These are phyloP conservation scores for Boletus coccyginus DNA, from an alignment of 768 basidiomycete genomes.

Conservation along the genomic window DNA sequence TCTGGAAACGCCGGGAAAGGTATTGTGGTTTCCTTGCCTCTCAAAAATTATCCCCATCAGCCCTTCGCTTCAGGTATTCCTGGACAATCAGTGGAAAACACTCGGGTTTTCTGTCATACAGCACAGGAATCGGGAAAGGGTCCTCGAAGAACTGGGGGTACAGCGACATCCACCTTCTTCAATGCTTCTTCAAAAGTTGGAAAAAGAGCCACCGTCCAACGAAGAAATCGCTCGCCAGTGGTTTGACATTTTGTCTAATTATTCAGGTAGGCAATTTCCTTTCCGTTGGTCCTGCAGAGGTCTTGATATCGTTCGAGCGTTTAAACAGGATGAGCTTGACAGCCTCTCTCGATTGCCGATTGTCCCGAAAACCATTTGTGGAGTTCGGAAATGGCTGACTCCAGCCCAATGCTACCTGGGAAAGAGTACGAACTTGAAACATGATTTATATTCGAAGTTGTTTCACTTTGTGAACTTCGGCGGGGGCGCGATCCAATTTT, in stretches of 20 bases:
- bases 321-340: slow-evolving; percentile 49
- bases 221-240: slow-evolving; percentile 53
- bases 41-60: slow-evolving; percentile 19
- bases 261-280: slow-evolving; percentile 42
- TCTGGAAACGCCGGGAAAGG: not conserved
- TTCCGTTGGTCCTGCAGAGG: not conserved
- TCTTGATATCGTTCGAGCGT: slow-evolving; percentile 40
- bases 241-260: slow-evolving; percentile 62
- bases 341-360: slow-evolving; percentile 54
- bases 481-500: slow-evolving; percentile 68
- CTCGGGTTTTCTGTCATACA: slow-evolving; percentile 74
- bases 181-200: slow-evolving; percentile 53
- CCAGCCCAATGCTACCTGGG: slow-evolving; percentile 70
- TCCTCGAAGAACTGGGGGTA: slow-evolving; percentile 60
- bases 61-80: not conserved
- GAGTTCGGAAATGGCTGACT: slow-evolving; percentile 36
- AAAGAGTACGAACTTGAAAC: slow-evolving; percentile 60
- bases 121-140: slow-evolving; percentile 43
- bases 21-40: slow-evolving; percentile 26
- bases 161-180: slow-evolving; percentile 60
- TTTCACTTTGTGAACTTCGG: slow-evolving; percentile 91
- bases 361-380: slow-evolving; percentile 33
- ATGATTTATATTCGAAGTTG: slow-evolving; percentile 38
- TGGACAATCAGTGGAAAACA: slow-evolving; percentile 39
- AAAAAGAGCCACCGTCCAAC: slow-evolving; percentile 50